Evolutionary conservation across 768 basidiomycete species (phyloP).

Genomic region (Exsudoporus frostii): DNA sequence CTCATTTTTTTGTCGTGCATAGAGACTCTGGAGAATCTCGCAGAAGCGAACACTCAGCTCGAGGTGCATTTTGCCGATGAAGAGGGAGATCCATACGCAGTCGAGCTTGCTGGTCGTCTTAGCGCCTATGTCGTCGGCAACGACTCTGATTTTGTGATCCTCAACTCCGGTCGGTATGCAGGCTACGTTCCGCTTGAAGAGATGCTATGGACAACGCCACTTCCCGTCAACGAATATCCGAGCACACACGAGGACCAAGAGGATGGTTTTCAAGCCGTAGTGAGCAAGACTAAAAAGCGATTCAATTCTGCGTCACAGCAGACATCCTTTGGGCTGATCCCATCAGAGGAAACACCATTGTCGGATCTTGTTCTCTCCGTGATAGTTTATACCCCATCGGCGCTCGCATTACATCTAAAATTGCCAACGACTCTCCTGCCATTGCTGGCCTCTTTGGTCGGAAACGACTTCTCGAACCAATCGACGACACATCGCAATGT

Average conservation of each 20-base stretch:
- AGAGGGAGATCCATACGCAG: conserved; percentile 82
- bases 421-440: conserved; percentile 72
- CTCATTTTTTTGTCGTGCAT: conserved; percentile 58
- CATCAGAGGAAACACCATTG: conserved; percentile 41
- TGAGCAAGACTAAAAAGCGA: conserved; percentile 51
- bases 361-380: conserved; percentile 50
- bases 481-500: conserved; percentile 48
- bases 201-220: conserved; percentile 57
- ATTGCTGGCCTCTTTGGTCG: conserved; percentile 72
- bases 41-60: conserved; percentile 35
- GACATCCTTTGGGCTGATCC: conserved; percentile 41
- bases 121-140: conserved; percentile 72
- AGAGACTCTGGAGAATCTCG: conserved; percentile 45
- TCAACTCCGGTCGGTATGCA: conserved; percentile 71
- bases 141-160: conserved; percentile 81
- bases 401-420: conserved; percentile 61
- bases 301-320: conserved; percentile 28
- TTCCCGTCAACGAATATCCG: conserved; percentile 23
- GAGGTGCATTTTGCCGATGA: conserved; percentile 73
- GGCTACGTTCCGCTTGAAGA: conserved; percentile 78
- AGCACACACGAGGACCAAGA: conserved; percentile 35
- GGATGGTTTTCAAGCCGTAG: conserved; percentile 58
- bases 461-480: conserved; percentile 71
- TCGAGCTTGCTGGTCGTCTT: conserved; percentile 73
- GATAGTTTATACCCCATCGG: conserved; percentile 56